Conservation (phyloP, 2,329 filamentous ascomycete species). For the Ceratocystis ficicola region DNA sequence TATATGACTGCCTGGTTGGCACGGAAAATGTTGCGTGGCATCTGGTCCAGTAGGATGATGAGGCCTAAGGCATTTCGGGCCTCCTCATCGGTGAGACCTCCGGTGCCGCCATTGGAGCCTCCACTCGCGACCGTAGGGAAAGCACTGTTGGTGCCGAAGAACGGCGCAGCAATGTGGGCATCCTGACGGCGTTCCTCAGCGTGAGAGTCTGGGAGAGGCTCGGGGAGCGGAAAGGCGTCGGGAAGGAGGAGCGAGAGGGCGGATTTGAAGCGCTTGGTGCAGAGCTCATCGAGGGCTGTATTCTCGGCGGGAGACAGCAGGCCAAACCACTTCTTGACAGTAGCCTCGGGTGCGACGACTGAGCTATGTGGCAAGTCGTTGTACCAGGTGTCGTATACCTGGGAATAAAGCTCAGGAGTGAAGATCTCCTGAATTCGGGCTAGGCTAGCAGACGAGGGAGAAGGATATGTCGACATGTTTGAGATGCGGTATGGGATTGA, state of each 20-base stretch:
- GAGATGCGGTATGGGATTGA: neutral
- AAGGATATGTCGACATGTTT: conserved; percentile 1
- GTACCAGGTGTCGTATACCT: conserved; percentile 20
- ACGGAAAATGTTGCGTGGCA: conserved; percentile 50
- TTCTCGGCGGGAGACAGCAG: conserved; percentile 4
- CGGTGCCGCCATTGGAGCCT: neutral
- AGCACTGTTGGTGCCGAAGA: conserved; percentile 14
- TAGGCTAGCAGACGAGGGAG: neutral
- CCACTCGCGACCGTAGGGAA: neutral
- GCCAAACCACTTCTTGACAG: conserved; percentile 22
- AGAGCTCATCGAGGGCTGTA: conserved; percentile 17
- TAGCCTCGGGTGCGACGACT: neutral
- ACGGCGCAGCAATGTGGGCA: conserved; percentile 16
- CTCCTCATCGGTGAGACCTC: conserved; percentile 6
- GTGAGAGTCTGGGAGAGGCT: conserved; percentile 21
- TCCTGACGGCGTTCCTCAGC: conserved; percentile 16
- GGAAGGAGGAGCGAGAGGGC: conserved; percentile 10
- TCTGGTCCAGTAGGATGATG: conserved; percentile 49
- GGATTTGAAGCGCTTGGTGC: conserved; percentile 7
- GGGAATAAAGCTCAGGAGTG: conserved; percentile 15
- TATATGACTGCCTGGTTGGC: conserved; percentile 39
- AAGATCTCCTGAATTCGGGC: conserved; percentile 15
- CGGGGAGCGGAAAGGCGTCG: conserved; percentile 27
- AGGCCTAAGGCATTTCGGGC: conserved; percentile 37
- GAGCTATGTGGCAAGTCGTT: conserved; percentile 14